A percentile compares a stretch with the other conserved stretches of the same genome.
Conservation (phyloP, 345 rosid species). For the Rhizophora apiculata region DNA sequence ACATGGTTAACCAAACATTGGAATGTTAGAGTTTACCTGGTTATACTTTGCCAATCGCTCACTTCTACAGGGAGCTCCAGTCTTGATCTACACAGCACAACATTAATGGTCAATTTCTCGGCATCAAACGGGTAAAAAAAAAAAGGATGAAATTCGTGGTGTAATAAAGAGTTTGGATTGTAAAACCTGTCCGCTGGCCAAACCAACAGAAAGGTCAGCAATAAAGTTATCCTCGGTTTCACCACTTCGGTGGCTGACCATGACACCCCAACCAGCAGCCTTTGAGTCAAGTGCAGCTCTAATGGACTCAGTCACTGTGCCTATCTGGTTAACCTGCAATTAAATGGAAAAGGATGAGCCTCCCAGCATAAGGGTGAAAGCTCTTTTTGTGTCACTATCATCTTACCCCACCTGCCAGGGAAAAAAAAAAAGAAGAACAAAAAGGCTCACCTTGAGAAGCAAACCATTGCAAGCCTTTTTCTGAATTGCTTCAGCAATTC, state of each 20-base stretch:
- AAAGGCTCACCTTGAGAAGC: constrained; percentile 61
- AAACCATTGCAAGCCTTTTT: constrained; percentile 88
- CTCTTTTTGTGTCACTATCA: not conserved
- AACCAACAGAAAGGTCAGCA: constrained; percentile 93
- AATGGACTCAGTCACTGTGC: constrained; percentile 91
- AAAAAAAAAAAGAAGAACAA: too few relatives aligned
- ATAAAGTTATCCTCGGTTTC: constrained; percentile 98
- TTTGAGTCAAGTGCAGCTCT: constrained; percentile 94
- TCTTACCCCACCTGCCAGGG: not conserved
- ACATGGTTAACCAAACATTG: not conserved
- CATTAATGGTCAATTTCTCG: constrained; percentile 12
- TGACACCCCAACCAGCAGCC: constrained; percentile 99
- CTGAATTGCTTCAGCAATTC: constrained; percentile 88
- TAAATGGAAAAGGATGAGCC: not conserved
- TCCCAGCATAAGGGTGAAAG: not conserved
- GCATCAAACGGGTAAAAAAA: not conserved
- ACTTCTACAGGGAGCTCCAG: constrained; percentile 98
- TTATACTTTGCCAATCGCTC: constrained; percentile 96
- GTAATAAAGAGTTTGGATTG: constrained; percentile 2
- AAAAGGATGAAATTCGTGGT: not conserved
- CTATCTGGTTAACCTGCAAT: constrained; percentile 94
- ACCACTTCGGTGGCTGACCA: constrained; percentile 98
- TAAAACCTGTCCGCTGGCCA: constrained; percentile 94
- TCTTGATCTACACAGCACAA: constrained; percentile 67
- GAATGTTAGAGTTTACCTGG: constrained; percentile 51